Evolutionary conservation across 768 basidiomycete species (phyloP), one percentile per base, ranked within the genome.

Genomic region (Flagelloscypha sp.): DNA sequence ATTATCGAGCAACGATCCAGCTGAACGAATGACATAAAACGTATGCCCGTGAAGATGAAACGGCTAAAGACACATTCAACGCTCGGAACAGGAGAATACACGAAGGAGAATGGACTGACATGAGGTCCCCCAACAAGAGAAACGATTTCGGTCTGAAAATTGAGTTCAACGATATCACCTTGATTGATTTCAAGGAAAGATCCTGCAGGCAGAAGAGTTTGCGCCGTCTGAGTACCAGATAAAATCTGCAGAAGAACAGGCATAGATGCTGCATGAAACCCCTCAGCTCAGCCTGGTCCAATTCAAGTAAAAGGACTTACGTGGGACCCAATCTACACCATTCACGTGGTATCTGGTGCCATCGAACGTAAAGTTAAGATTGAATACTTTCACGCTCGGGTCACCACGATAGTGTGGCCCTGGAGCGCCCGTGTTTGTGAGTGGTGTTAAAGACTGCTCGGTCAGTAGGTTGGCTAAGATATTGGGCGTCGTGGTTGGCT

Each of bases 1-100:
- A 42, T 68, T 68, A 37, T 63, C 59, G 61, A 1, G 24, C 32
- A 4, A 50, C 40, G 27, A 51, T 6, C 35, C 42, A 2, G 64
- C 65, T 40, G 55, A 66, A 16, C 63, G 54, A 24, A 72, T 52
- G 15, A 72, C 68, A 27, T 49, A 50, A 48, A 70, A 69, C 6
- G 45, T 42, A 29, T 66, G 64, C 64, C 63, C 63, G 33, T 65
- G 62, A 42, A 65, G 44, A 53, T 63, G 63, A 49, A 61, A 57
- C 11, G 62, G 65, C 47, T 63, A n/a, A n/a, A n/a, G n/a, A n/a
- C 13, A 10, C n/a, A n/a, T n/a, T n/a, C n/a, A n/a, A n/a, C n/a
- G n/a, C n/a, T n/a, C n/a, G n/a, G n/a, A n/a, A 65, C 66, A 11
- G 20, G 18, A 35, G 16, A 6, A 12, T 48, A 17, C 44, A 29